Base-by-base conservation (phyloP, 257 asterid genomes). In the Petrea volubilis region DNA sequence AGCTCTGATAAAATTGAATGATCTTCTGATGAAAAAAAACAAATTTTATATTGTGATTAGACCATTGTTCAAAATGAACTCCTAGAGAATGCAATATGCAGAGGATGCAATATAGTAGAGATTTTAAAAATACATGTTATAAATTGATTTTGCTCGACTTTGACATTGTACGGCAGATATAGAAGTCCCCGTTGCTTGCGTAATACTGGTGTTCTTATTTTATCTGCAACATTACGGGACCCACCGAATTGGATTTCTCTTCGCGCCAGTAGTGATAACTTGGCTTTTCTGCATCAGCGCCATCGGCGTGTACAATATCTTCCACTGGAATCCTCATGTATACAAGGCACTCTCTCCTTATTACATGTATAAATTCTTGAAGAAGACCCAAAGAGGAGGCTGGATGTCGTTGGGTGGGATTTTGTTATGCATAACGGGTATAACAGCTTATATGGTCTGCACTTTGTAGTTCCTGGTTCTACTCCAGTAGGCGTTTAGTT, bases 371-470 rank as follows among this genome's bases (percentile, higher is more conserved):
- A 93, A 89, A 69, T 93, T 93, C 97, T 80, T 93, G 76, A 93
- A 85, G 77, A 93, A 93, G 82, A 93, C 98, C 9, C 91, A 55
- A 61, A 68, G 79, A 75, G 87, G 82, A 49, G 98, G 98, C 12
- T 93, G 98, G 98, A 91, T 90, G 97, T 93, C 98, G 27, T 74
- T 93, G 56, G 98, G 98, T 21, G 98, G 98, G 72, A 91, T 93
- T 67, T 81, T 93, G 71, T 68, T 93, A 63, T 93, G 98, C 58
- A 91, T 93, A 65, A 93, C 98, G 70, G 98, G 95, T 89, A 82
- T 8, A 53, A 5, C 14, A 59, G 41, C 44, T 40, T 61, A 6
- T 55, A 40, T n/a, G n/a, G 29, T 50, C 69, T 17, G 56, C 70
- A 46, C 2, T 31, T 0, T 13, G 9, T 31, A 7, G 36, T 46